A percentile compares a stretch with the other conserved stretches of the same genome.
Conservation (phyloP, 2,329 filamentous ascomycete species). For the Fusarium liriodendri region DNA sequence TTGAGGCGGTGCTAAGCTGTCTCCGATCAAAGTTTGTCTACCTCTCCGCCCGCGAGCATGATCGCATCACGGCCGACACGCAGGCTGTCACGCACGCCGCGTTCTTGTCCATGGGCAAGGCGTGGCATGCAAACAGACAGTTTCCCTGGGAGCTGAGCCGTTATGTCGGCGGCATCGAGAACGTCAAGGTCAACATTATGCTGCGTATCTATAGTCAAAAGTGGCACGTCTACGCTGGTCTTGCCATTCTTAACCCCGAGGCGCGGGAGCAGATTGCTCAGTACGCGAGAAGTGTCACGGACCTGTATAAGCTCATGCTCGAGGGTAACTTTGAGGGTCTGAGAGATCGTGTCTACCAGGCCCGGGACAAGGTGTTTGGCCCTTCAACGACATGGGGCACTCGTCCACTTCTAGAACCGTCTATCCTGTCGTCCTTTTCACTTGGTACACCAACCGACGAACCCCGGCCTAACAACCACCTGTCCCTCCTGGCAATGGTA, state of each 20-base stretch:
- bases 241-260: conserved; percentile 95
- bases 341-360: conserved; percentile 72
- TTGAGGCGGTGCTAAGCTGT: conserved; percentile 84
- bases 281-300: conserved; percentile 92
- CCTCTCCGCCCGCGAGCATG: conserved; percentile 87
- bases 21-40: conserved; percentile 88
- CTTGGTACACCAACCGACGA: conserved; percentile 75
- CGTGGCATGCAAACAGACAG: conserved; percentile 94
- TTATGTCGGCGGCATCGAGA: conserved; percentile 97
- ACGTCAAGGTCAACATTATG: conserved; percentile 99
- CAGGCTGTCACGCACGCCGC: conserved; percentile 98
- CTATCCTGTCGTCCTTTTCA: conserved; percentile 89
- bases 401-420: conserved; percentile 80
- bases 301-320: conserved; percentile 97
- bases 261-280: conserved; percentile 93
- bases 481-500: conserved; percentile 94
- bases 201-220: conserved; percentile 98
- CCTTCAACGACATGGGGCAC: conserved; percentile 71
- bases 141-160: conserved; percentile 98
- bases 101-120: conserved; percentile 97
- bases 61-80: conserved; percentile 97
- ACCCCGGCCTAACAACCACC: conserved; percentile 87
- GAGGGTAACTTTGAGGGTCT: conserved; percentile 83
- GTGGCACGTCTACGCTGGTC: conserved; percentile 98
- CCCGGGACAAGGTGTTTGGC: conserved; percentile 80